Evolutionary conservation across 805 yeast species (phyloP).

Genomic region (Wickerhamomyces strasburgensis): DNA sequence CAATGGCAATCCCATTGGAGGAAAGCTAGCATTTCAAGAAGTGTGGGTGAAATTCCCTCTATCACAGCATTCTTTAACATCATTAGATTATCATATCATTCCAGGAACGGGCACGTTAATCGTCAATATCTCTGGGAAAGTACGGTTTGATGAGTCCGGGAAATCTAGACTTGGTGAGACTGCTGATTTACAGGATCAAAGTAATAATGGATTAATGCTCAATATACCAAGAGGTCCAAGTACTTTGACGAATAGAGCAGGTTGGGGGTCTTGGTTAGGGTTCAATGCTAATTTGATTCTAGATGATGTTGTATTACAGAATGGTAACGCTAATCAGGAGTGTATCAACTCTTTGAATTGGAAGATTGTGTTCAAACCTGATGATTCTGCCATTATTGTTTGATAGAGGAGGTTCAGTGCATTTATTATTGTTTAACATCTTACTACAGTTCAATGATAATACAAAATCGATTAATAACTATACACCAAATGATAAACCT

Average conservation of each 20-base stretch:
- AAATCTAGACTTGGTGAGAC: constrained; percentile 59
- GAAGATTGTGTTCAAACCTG: constrained; percentile 60
- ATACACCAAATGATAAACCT: no score
- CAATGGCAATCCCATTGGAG: constrained; percentile 53
- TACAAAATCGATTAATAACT: no score
- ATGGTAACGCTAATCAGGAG: constrained; percentile 36
- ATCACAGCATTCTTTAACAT: constrained; percentile 59
- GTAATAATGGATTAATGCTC: not conserved
- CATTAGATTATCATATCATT: constrained; percentile 60
- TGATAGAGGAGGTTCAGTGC: no score
- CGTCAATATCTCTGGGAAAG: constrained; percentile 50
- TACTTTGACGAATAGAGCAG: constrained; percentile 5
- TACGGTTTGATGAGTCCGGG: constrained; percentile 74
- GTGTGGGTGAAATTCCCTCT: constrained; percentile 52
- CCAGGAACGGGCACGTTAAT: constrained; percentile 58
- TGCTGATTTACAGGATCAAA: constrained; percentile 39
- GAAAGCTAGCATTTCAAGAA: constrained; percentile 49
- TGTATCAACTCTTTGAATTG: constrained; percentile 59
- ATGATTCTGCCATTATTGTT: constrained; percentile 35
- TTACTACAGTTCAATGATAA: no score
- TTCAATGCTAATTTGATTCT: constrained; percentile 54
- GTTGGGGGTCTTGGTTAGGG: constrained; percentile 71
- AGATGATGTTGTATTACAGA: constrained; percentile 43
- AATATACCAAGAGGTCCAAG: constrained; percentile 2
- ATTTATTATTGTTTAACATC: no score